Percentiles rank a stretch among this genome's conserved stretches.
Conservation (phyloP, 371 early-diverging fungal genomes). For the Haplosporangium sp. region DNA sequence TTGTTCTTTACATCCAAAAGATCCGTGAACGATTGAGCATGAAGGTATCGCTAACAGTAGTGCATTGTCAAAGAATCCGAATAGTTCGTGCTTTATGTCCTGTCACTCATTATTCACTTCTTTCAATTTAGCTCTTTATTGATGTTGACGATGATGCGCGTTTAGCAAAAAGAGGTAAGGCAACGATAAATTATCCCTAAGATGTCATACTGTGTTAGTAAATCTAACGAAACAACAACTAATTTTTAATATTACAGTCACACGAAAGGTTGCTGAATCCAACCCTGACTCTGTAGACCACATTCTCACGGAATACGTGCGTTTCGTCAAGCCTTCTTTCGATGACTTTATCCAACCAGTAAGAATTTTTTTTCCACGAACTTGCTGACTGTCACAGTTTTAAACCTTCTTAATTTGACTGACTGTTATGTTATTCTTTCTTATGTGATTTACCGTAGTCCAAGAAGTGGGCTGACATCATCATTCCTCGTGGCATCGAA, state of each 20-base stretch:
- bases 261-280: slow-evolving; percentile 39
- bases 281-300: slow-evolving; percentile 60
- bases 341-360: slow-evolving; percentile 88
- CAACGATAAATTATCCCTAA: neutral
- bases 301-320: slow-evolving; percentile 76
- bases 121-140: slow-evolving; percentile 61
- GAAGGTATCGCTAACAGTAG: slow-evolving; percentile 65
- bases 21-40: slow-evolving; percentile 91
- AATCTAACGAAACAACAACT: neutral
- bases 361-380: slow-evolving; percentile 8
- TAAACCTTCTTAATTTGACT: neutral
- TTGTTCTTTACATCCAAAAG: slow-evolving; percentile 84
- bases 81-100: slow-evolving; percentile 3
- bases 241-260: slow-evolving; percentile 13
- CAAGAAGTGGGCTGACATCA: slow-evolving; percentile 87
- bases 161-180: slow-evolving; percentile 64
- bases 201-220: neutral
- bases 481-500: slow-evolving; percentile 85
- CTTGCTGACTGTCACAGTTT: neutral
- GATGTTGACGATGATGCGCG: slow-evolving; percentile 78
- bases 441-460: slow-evolving; percentile 58
- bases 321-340: slow-evolving; percentile 86
- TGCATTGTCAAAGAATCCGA: slow-evolving; percentile 35
- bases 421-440: neutral
- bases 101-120: slow-evolving; percentile 51